Base-by-base conservation (phyloP, 192 early-diverging fungal genomes). In the Tieghemiomyces parasiticus region DNA sequence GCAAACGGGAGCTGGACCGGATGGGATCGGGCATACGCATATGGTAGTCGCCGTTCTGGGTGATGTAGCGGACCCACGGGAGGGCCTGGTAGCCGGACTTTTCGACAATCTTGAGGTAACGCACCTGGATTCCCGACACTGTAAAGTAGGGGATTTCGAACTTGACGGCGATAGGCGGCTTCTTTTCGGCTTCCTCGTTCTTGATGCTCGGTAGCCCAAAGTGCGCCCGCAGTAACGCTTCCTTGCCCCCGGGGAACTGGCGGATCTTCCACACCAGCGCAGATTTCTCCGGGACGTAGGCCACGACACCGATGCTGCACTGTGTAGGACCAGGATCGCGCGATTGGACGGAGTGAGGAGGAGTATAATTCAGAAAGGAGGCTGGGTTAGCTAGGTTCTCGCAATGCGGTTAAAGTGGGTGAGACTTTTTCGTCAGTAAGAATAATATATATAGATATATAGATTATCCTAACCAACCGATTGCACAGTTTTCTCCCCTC, bases 191-290 rank as follows among this genome's bases (percentile, higher is more conserved):
- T 60, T 90, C 89, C 33, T 92, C 88, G 65, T 81, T 82, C 67
- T 88, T 82, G 50, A 92, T 89, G 29, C 82, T 88, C 19, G 89
- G 89, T 28, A 90, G 68, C 4, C 88, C 85, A 77, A 88, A 92
- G 63, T 90, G 84, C 28, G 88, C 85, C 33, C 86, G 78, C 77
- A 96, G 85, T 58, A 92, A 75, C 58, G 90, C 95, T 64, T 99
- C 95, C 72, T 95, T 95, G 58, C 92, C 92, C 45, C 95, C 95
- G 59, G 89, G 91, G 78, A 99, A 97, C 65, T 93, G 88, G 74
- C 93, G 94, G 62, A 99, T 92, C 70, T 92, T 95, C 95, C 95
- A 99, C 16, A 99, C 86, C 54, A 96, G 78, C 35, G 90, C 87
- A 42, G 87, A 85, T 65, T 85, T 86, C 65, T 99, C 95, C 10